phyloP scores from a whole-genome alignment of 805 yeast species.

The Ogataea trehalophila region DNA sequence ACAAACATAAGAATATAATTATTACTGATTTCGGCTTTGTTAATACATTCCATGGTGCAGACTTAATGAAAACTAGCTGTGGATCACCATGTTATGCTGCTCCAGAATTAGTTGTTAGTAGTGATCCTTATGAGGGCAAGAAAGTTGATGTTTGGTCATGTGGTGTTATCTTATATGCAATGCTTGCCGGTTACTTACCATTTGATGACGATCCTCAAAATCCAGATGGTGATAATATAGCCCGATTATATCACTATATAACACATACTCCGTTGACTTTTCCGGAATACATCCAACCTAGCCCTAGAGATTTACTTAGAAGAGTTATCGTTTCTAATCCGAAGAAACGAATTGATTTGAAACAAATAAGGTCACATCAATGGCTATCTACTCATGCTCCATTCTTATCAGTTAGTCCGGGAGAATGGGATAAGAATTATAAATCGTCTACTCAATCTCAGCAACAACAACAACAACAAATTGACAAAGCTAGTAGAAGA shows the following conservation, averaged over 20 bases:
- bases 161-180: constrained; percentile 92
- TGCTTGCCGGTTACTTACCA: constrained; percentile 95
- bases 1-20: constrained; percentile 79
- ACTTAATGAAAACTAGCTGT: constrained; percentile 89
- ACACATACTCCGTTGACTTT: constrained; percentile 88
- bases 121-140: constrained; percentile 82
- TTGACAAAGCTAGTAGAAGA: constrained; percentile 30
- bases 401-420: constrained; percentile 77
- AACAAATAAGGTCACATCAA: constrained; percentile 71
- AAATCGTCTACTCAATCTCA: constrained; percentile 33
- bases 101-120: constrained; percentile 89
- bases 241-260: constrained; percentile 84
- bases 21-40: constrained; percentile 95
- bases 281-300: constrained; percentile 88
- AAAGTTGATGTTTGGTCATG: constrained; percentile 97
- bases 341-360: constrained; percentile 60
- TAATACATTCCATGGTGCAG: constrained; percentile 69
- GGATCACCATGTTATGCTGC: constrained; percentile 99
- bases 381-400: constrained; percentile 86
- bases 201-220: constrained; percentile 96
- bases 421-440: constrained; percentile 79
- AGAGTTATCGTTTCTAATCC: constrained; percentile 86
- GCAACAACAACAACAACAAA: constrained; percentile 7
- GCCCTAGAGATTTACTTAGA: constrained; percentile 86
- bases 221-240: constrained; percentile 94